Evolutionary conservation across 2,329 filamentous ascomycete species (phyloP).

Genomic region (Colletotrichum eleusines): DNA sequence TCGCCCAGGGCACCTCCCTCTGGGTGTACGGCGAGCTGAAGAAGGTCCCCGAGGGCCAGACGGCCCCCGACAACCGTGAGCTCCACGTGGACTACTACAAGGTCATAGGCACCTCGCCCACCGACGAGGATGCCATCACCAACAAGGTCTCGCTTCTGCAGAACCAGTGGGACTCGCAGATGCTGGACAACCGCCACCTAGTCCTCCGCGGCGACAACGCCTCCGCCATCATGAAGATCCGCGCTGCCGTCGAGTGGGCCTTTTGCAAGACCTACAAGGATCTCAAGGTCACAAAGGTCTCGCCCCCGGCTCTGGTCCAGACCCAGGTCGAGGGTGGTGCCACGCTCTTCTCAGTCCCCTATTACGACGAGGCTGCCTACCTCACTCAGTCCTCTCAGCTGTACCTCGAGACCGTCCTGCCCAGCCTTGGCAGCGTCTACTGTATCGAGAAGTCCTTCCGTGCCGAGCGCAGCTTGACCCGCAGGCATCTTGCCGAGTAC

Average conservation of each 20-base stretch:
- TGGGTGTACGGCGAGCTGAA: constrained; percentile 86
- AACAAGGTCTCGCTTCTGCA: constrained; percentile 71
- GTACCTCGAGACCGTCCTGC: constrained; percentile 95
- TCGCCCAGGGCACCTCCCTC: constrained; percentile 90
- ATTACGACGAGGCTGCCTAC: constrained; percentile 91
- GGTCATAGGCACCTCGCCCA: constrained; percentile 82
- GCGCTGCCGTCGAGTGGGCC: constrained; percentile 82
- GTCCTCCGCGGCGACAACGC: constrained; percentile 86
- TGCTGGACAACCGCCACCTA: constrained; percentile 87
- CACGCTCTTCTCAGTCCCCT: constrained; percentile 89
- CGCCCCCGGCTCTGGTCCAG: constrained; percentile 90
- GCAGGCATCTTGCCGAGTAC: constrained; percentile 95
- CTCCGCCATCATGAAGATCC: constrained; percentile 88
- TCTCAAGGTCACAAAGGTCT: constrained; percentile 82
- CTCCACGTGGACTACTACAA: constrained; percentile 91
- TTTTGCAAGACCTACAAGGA: constrained; percentile 86
- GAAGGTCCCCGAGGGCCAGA: constrained; percentile 80
- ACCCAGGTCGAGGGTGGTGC: constrained; percentile 94
- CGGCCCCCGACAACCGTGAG: constrained; percentile 87
- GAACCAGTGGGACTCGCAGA: constrained; percentile 68
- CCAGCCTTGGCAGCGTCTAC: constrained; percentile 93
- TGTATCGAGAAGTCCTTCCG: constrained; percentile 99
- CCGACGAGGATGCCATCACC: constrained; percentile 91
- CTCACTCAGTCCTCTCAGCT: constrained; percentile 97
- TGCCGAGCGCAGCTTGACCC: constrained; percentile 94